Conservation (phyloP, 345 rosid genomes). For the Tarenaya hassleriana region DNA sequence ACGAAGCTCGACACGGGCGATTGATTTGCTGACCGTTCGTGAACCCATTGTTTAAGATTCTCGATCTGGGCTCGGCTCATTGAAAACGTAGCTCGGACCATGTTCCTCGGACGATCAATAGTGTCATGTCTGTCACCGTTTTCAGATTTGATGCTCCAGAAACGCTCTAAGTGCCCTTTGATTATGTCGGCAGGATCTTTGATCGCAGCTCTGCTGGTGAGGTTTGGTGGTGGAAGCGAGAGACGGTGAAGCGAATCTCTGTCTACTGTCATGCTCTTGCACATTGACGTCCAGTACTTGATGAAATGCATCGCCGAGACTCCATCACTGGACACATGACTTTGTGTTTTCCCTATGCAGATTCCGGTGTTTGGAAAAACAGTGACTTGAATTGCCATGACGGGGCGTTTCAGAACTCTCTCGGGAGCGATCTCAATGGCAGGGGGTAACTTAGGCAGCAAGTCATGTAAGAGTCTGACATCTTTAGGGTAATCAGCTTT, state of each 20-base stretch:
- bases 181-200: conserved; percentile 30
- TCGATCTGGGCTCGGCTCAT: conserved; percentile 22
- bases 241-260: neutral
- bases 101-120: conserved; percentile 6
- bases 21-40: conserved; percentile 8
- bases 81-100: conserved; percentile 33
- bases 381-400: conserved; percentile 27
- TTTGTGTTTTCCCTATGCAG: conserved; percentile 25
- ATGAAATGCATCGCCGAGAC: conserved; percentile 25
- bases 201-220: conserved; percentile 26
- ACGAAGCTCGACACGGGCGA: conserved; percentile 26
- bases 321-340: conserved; percentile 33
- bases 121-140: neutral
- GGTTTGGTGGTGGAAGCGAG: conserved; percentile 12
- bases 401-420: conserved; percentile 14
- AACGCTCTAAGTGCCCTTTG: conserved; percentile 20
- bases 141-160: conserved; percentile 18
- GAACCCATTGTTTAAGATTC: conserved; percentile 24
- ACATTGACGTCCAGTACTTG: conserved; percentile 34
- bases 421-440: conserved; percentile 9
- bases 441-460: conserved; percentile 28
- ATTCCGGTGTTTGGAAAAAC: conserved; percentile 36
- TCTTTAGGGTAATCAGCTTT: conserved; percentile 25
- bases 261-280: conserved; percentile 8
- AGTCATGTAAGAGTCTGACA: conserved; percentile 13